A percentile compares a stretch with the other conserved stretches of the same genome.
These are phyloP conservation scores for Marasmius tenuissimus DNA, from an alignment of 1,284 basidiomycete genomes.

Conservation along the genomic window DNA sequence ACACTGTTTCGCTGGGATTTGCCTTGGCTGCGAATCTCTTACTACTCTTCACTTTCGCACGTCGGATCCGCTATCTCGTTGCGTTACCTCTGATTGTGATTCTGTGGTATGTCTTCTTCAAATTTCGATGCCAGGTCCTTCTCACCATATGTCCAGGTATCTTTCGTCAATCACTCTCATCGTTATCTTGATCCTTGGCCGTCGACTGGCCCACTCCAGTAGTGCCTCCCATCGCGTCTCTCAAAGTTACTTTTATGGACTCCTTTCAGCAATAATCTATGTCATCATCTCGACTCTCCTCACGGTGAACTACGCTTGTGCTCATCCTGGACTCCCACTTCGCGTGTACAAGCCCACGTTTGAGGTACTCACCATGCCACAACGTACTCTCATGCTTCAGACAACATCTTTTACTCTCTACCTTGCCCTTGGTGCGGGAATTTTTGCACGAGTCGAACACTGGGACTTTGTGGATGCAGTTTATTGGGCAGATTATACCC, in stretches of 20 bases:
- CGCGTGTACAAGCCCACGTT: constrained; percentile 33
- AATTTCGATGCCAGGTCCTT: background rate
- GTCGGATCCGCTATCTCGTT: constrained; percentile 29
- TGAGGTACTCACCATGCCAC: constrained; percentile 33
- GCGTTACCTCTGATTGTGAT: constrained; percentile 35
- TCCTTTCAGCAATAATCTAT: constrained; percentile 32
- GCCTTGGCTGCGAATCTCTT: constrained; percentile 34
- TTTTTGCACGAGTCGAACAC: constrained; percentile 32
- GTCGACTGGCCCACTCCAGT: constrained; percentile 14
- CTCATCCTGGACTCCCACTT: constrained; percentile 24
- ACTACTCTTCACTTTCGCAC: constrained; percentile 37
- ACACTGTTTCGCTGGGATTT: constrained; percentile 28
- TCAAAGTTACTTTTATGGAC: constrained; percentile 38
- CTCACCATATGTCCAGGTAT: constrained; percentile 25
- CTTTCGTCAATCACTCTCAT: constrained; percentile 30
- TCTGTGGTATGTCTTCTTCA: constrained; percentile 28
- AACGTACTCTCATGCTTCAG: constrained; percentile 41
- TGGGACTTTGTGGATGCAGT: constrained; percentile 37
- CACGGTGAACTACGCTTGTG: constrained; percentile 29
- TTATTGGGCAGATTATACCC: constrained; percentile 42
- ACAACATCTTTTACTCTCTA: constrained; percentile 37
- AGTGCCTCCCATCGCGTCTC: constrained; percentile 20
- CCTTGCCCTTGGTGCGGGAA: constrained; percentile 34
- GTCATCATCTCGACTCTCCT: constrained; percentile 33
- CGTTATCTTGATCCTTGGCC: constrained; percentile 28